Percentiles rank a stretch among this genome's conserved stretches.
Conservation (phyloP, 1,284 basidiomycete genomes). For the Cystobasidium sp. region DNA sequence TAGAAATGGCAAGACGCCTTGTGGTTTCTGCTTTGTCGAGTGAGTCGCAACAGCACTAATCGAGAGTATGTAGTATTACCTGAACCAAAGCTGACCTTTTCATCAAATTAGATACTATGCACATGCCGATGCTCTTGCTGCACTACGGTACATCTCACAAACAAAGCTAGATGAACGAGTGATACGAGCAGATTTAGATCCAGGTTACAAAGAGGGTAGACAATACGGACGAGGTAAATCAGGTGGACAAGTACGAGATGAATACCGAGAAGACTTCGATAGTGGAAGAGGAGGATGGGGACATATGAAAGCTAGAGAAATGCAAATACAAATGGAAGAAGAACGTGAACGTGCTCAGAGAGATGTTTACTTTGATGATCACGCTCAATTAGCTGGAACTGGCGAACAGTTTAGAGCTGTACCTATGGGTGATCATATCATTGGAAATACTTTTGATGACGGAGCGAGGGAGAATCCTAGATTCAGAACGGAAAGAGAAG, state of each 20-base stretch:
- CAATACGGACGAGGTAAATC: slow-evolving; percentile 97
- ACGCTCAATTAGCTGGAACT: slow-evolving; percentile 56
- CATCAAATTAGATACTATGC: slow-evolving; percentile 73
- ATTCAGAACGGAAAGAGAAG: slow-evolving; percentile 56
- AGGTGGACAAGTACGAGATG: slow-evolving; percentile 93
- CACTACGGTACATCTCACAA: slow-evolving; percentile 90
- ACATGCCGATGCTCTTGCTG: slow-evolving; percentile 88
- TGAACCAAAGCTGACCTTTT: not conserved
- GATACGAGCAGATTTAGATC: slow-evolving; percentile 95
- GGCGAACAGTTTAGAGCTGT: slow-evolving; percentile 76
- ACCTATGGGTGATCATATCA: slow-evolving; percentile 56
- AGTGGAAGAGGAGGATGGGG: slow-evolving; percentile 80
- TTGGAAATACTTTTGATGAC: slow-evolving; percentile 53
- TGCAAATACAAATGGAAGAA: slow-evolving; percentile 23
- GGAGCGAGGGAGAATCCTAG: slow-evolving; percentile 65
- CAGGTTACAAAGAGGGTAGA: slow-evolving; percentile 95
- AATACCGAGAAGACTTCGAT: slow-evolving; percentile 86
- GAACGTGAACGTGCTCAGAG: slow-evolving; percentile 61
- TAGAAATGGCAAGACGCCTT: slow-evolving; percentile 95
- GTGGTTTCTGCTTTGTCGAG: slow-evolving; percentile 99
- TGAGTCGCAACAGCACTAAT: slow-evolving; percentile 47
- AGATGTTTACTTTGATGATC: slow-evolving; percentile 83
- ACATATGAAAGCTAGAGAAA: slow-evolving; percentile 59
- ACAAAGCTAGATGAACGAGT: slow-evolving; percentile 99
- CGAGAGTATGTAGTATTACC: not conserved